Evolutionary conservation across 192 early-diverging fungal genomes (phyloP), one percentile per base, ranked within the genome.

Genomic region (Lobosporangium transversale): DNA sequence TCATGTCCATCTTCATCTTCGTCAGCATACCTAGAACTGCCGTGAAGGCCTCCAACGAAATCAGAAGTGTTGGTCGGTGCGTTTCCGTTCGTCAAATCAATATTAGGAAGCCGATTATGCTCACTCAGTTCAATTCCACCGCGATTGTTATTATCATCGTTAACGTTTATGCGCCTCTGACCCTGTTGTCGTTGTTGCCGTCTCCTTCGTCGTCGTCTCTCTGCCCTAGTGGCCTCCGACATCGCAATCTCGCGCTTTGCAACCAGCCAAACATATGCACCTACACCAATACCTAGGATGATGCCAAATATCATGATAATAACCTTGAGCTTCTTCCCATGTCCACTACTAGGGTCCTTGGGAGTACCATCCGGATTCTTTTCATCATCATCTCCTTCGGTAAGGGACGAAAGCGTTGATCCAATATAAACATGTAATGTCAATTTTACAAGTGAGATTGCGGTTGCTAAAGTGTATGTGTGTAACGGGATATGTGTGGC

Each of bases 391-490:
- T 56, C 53, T 27, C 32, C 58, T 15, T 50, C 51, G 53, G 85
- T 70, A 53, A 88, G 73, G 20, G 87, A 83, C 0, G 83, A 81
- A 7, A 88, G 67, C 20, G 85, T 84, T 5, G 85, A 83, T 17
- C 88, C 88, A 56, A 89, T 86, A 44, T 86, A 89, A 17, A 88
- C 83, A 71, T 89, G 88, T 1, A 86, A 60, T 8, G 81, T 78
- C 11, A 89, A 68, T 52, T 89, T 89, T 37, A 82, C 31, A 6
- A 89, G 78, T 11, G 86, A 84, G 15, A 89, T 42, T 10, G 83
- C 88, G 14, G 88, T 89, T 18, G 84, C 88, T 3, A 76, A 26
- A 7, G 71, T 47, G 45, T 75, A 89, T 0, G 78, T 65, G 14
- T 42, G 18, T 17, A 87, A 50, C 12, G 88, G 70, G 33, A 89